Evolutionary conservation across 192 early-diverging fungal genomes (phyloP), one percentile per base, ranked within the genome.

Genomic region (Coemansia sp.): DNA sequence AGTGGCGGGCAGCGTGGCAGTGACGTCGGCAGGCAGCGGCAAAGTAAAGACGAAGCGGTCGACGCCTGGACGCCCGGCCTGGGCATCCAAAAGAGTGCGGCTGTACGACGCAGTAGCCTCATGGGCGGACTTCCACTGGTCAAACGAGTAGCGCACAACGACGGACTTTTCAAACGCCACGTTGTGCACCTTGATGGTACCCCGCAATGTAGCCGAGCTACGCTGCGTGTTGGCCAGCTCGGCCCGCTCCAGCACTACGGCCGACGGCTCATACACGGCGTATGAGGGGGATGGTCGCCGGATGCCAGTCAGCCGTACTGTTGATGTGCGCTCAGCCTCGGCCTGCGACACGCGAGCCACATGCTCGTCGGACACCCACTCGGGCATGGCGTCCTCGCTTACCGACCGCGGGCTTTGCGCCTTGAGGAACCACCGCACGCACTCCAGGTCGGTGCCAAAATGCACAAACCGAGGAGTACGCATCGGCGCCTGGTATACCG

Each of bases 161-260:
- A 98, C 93, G 1, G 68, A 29, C 79, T 98, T 98, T 54, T 93
- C 85, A 76, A 91, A 98, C 2, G 91, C 94, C 20, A 97, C 70
- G 79, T 98, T 98, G 60, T 90, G 88, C 8, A 96, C 93, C 63
- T 92, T 82, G 44, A 96, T 75, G 10, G 84, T 88, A 68, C 92
- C 93, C 38, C 83, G 70, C 16, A 95, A 74, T 24, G 78, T 65
- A 2, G 86, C 67, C 12, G 76, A 69, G 22, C 72, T 44, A 41
- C 63, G 69, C 65, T 89, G 86, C 72, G 85, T 85, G 67, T 86
- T 74, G 2, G 75, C 70, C 62, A 88, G 66, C 71, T 76, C 63
- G 7, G 91, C 69, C 18, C 70, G 78, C 72, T 94, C 91, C 22
- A 94, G 76, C 15, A 84, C 77, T 11, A 93, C 82, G 10, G 87